Base-by-base conservation (phyloP, 1,284 basidiomycete species). In the Trichosporon coremiiforme region DNA sequence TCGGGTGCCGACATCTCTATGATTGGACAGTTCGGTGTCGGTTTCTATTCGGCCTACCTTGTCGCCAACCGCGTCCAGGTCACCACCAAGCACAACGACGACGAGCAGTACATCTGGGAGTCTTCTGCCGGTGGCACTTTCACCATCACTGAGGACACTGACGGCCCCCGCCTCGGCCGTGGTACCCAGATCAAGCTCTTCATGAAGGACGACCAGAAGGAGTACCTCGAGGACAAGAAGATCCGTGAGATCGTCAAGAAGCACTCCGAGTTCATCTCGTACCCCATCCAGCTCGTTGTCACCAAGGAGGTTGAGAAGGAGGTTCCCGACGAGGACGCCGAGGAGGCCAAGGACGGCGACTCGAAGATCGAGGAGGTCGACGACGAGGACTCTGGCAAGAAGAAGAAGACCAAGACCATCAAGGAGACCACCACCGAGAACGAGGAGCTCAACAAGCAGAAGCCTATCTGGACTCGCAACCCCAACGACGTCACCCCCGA, bases 71-170 rank as follows among this genome's bases (percentile, higher is more conserved):
- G 91, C 77, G 97, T 99, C 10, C 94, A 98, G 86, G 92, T 99
- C 82, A 92, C 98, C 86, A 96, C 96, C 79, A 99, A 99, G 88
- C 94, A 99, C 90, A 99, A 99, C 83, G 97, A 99, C 81, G 96
- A 99, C 84, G 97, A 99, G 86, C 96, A 99, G 87, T 98, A 99
- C 88, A 95, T 98, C 85, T 99, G 97, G 97, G 96, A 98, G 89
- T 98, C 96, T 22, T 92, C 97, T 74, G 96, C 97, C 63, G 97
- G 96, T 83, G 97, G 97, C 73, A 99, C 97, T 69, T 99, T 99
- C 88, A 99, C 96, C 83, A 98, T 99, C 86, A 97, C 95, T 71
- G 91, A 87, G 74, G 97, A 99, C 86, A 93, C 90, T 71, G 85
- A 90, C 82, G 95, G 95, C 86, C 90, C 92, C 60, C 88, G 92